Evolutionary conservation across 2,329 filamentous ascomycete genomes (phyloP), one percentile per base, ranked within the genome.

Genomic region (Rhynchosporium secalis): DNA sequence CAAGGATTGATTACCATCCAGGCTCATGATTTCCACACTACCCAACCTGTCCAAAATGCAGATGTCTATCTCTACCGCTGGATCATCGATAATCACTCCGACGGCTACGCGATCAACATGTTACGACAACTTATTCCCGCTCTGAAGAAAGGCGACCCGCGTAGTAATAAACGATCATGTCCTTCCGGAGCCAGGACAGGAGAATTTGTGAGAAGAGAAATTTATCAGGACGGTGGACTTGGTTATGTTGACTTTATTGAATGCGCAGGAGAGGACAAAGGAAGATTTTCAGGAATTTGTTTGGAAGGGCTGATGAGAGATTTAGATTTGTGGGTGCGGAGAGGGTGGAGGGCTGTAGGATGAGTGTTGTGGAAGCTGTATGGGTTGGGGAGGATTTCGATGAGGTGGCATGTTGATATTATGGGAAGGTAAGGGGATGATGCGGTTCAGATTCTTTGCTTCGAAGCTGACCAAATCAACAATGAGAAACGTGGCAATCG

Each of bases 61-160:
- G 83, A 86, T 67, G 76, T 86, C 20, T 87, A 86, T 74, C 78
- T 82, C 67, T 80, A 86, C 72, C 81, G 83, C 54, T 81, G 80
- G 78, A 85, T 87, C 65, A 73, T 88, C 7, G 84, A 88, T 71
- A 85, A 87, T 74, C 85, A 84, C 75, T 80, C 83, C 0, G 83
- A 83, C 13, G 78, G 78, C 2, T 81, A 83, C 60, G 78, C 79
- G 3, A 69, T 80, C 49, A 76, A 76, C 49, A 80, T 86, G 45
- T 73, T 82, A 43, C 76, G 77, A 63, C 79, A 78, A 26, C 75
- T 86, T 8, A 73, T 84, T 2, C 83, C 83, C 1, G 79, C 83
- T 40, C 73, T 86, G 57, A 82, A 86, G 72, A 78, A 81, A 1
- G 79, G 85, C 20, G 78, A 20, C 82, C 10, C 75, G 78, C 54